Evolutionary conservation across 2,329 filamentous ascomycete species (phyloP).

Genomic region (Phyllosticta paracitricarpa): DNA sequence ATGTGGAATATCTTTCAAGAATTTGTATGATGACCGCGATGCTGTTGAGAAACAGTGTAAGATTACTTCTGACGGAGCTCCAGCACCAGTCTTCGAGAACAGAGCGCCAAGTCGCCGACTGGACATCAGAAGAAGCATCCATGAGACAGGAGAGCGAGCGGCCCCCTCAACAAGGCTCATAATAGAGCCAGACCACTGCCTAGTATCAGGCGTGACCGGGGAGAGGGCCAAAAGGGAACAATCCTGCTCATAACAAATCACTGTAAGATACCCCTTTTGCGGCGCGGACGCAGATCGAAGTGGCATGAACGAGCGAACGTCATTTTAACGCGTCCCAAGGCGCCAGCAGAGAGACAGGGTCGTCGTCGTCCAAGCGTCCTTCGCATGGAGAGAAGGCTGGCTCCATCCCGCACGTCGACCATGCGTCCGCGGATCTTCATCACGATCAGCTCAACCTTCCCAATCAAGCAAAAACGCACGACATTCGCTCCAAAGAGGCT

Average conservation of each 20-base stretch:
- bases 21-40: not conserved
- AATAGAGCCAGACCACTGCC: not conserved
- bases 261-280: not conserved
- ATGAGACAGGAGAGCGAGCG: not conserved
- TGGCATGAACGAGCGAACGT: not conserved
- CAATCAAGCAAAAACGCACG: not conserved
- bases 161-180: not conserved
- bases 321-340: not conserved
- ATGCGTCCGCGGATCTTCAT: not conserved
- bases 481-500: not conserved
- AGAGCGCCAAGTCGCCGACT: not conserved
- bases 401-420: too few species aligned
- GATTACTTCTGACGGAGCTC: not conserved
- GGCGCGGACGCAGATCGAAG: not conserved
- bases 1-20: not conserved
- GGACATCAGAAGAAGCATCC: not conserved
- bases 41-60: not conserved
- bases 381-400: not conserved
- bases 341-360: not conserved
- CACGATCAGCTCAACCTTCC: not conserved
- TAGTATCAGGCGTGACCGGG: not conserved
- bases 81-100: not conserved
- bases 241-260: not conserved
- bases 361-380: not conserved
- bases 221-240: not conserved